phyloP scores from a whole-genome alignment of 2,329 filamentous ascomycete genomes.

The Berkeleyomyces basicola region DNA sequence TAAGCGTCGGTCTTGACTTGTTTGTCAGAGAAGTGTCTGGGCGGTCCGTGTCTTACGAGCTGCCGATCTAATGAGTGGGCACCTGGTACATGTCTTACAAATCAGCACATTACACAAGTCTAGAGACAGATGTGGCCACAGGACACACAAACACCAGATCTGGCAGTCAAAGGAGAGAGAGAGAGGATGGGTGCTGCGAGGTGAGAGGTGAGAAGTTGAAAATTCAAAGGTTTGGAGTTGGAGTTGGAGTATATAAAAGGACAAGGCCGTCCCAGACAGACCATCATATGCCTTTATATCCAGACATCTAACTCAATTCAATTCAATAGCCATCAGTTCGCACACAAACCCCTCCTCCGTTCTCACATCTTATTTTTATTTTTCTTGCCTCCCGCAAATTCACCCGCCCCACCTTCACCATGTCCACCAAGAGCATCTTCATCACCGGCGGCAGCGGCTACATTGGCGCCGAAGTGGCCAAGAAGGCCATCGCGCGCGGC shows the following conservation, averaged over 20 bases:
- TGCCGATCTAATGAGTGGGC: not conserved
- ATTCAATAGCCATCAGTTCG: not conserved
- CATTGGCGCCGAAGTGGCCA: constrained; percentile 23
- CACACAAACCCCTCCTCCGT: not conserved
- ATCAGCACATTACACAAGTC: not conserved
- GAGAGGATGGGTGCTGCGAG: too few species aligned
- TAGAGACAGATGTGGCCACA: not conserved
- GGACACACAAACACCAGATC: not conserved
- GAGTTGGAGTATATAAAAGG: constrained; percentile 1
- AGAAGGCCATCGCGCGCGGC: constrained; percentile 23
- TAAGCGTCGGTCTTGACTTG: not conserved
- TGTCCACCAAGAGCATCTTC: constrained; percentile 18
- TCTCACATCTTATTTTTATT: not conserved
- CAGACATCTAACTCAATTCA: not conserved
- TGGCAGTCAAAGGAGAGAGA: not conserved
- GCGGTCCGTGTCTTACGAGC: not conserved
- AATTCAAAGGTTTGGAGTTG: not conserved
- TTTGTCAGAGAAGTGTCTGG: not conserved
- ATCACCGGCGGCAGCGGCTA: constrained; percentile 27
- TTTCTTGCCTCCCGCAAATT: not conserved
- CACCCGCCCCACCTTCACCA: not conserved
- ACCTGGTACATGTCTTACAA: not conserved
- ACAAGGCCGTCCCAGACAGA: not conserved
- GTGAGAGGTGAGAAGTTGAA: not conserved
- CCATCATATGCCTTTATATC: not conserved